Conservation (phyloP, 768 basidiomycete species). For the Saitozyma podzolica region DNA sequence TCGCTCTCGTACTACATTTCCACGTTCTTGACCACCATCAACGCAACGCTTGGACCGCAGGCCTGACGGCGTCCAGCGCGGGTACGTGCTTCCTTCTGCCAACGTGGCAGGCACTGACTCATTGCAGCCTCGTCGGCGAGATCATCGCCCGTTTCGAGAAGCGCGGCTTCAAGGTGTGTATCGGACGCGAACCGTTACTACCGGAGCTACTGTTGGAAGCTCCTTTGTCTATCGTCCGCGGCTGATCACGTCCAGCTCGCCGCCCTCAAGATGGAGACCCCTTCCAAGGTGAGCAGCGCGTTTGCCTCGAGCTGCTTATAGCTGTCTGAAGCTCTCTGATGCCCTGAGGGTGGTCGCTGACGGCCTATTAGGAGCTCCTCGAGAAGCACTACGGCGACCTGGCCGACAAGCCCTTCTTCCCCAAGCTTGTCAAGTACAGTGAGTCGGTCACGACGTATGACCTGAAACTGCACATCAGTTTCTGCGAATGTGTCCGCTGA, state of each 20-base stretch:
- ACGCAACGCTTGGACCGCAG: slow-evolving; percentile 51
- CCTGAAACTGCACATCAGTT: not conserved
- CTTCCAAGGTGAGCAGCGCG: slow-evolving; percentile 57
- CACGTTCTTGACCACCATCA: not conserved
- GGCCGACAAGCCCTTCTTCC: slow-evolving; percentile 92
- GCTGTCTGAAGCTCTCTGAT: not conserved
- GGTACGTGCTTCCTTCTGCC: slow-evolving; percentile 16
- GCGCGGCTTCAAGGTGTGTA: slow-evolving; percentile 79
- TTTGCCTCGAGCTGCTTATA: no score
- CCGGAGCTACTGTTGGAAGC: no score
- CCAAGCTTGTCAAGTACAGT: slow-evolving; percentile 86
- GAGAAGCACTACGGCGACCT: slow-evolving; percentile 98
- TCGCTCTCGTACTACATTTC: no score
- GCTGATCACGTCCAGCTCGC: slow-evolving; percentile 58
- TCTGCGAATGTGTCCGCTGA: slow-evolving; percentile 12
- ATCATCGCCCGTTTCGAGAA: slow-evolving; percentile 96
- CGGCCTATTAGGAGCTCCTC: slow-evolving; percentile 64
- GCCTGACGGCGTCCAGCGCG: slow-evolving; percentile 99
- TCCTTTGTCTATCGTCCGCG: no score
- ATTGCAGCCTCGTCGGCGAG: slow-evolving; percentile 71
- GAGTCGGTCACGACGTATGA: slow-evolving; percentile 8
- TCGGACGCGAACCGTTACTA: no score
- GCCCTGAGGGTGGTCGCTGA: not conserved
- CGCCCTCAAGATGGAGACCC: slow-evolving; percentile 85
- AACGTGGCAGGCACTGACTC: not conserved